phyloP scores from a whole-genome alignment of 176 grass and related monocot genomes.

The Guadua angustifolia region DNA sequence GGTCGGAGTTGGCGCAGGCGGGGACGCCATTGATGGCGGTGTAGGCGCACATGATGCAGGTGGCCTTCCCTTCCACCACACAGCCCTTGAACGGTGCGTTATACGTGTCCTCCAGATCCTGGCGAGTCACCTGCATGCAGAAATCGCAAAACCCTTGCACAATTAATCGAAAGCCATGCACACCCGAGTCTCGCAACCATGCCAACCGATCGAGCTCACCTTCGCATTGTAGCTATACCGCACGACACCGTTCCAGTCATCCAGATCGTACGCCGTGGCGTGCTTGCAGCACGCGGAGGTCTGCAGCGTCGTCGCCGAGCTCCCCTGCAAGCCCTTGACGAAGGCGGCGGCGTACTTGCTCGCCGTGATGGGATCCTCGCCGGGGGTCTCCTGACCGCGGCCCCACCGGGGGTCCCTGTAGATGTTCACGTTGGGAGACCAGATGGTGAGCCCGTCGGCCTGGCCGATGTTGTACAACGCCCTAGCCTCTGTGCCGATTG shows the following conservation, averaged over 20 bases:
- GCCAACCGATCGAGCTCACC: neutral
- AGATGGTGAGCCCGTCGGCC: slow-evolving; percentile 72
- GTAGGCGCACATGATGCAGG: too few relatives aligned
- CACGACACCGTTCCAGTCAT: slow-evolving; percentile 59
- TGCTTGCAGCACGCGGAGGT: slow-evolving; percentile 89
- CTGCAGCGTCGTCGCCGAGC: slow-evolving; percentile 38
- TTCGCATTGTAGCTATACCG: slow-evolving; percentile 51
- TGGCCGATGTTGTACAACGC: slow-evolving; percentile 61
- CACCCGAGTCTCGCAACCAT: too few relatives aligned
- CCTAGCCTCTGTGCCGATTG: slow-evolving; percentile 44
- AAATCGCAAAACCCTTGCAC: too few relatives aligned
- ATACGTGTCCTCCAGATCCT: too few relatives aligned
- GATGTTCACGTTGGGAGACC: slow-evolving; percentile 82
- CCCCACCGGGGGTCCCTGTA: slow-evolving; percentile 79
- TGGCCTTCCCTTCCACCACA: too few relatives aligned
- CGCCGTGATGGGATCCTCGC: slow-evolving; percentile 62
- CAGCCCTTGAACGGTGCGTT: too few relatives aligned
- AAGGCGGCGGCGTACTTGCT: slow-evolving; percentile 62
- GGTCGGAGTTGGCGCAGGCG: too few relatives aligned
- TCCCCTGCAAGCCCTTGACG: slow-evolving; percentile 70
- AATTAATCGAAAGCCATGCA: too few relatives aligned
- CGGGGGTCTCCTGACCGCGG: slow-evolving; percentile 80
- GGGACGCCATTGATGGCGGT: too few relatives aligned
- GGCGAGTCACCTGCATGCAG: too few relatives aligned
- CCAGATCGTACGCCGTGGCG: slow-evolving; percentile 77